A percentile compares a stretch with the other conserved stretches of the same genome.
These are phyloP conservation scores for Clitoria ternatea DNA, from an alignment of 306 rosid genomes.

Conservation along the genomic window DNA sequence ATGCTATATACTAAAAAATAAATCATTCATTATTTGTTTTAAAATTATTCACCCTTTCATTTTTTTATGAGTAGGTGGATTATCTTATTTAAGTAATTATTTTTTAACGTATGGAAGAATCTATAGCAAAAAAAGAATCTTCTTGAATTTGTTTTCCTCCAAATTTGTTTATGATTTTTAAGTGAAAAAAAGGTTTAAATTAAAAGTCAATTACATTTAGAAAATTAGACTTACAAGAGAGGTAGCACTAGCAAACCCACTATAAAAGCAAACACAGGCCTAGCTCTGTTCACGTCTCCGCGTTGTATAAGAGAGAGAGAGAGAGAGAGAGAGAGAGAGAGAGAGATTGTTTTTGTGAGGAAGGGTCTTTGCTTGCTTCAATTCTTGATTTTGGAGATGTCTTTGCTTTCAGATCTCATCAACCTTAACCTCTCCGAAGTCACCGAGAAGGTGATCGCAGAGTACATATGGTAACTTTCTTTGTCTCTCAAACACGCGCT, in stretches of 20 bases:
- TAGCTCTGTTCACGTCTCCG: neutral
- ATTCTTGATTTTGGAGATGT: conserved; percentile 22
- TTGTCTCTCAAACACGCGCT: neutral
- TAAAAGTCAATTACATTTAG: neutral
- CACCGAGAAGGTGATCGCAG: conserved; percentile 59
- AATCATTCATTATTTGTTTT: too few species aligned
- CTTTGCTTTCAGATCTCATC: conserved; percentile 57
- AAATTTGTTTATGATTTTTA: neutral
- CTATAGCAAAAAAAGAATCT: neutral
- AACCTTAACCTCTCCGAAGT: conserved; percentile 51
- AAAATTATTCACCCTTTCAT: too few species aligned
- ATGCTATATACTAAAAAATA: too few species aligned
- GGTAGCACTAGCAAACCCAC: neutral
- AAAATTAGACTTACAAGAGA: neutral
- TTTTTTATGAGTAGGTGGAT: too few species aligned
- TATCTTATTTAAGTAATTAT: neutral
- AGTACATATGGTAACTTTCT: conserved; percentile 50
- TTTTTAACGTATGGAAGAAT: neutral
- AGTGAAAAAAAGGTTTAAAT: too few species aligned
- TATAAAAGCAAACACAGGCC: neutral
- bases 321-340: neutral
- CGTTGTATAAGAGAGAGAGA: neutral
- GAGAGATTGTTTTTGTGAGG: neutral
- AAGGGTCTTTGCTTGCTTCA: neutral
- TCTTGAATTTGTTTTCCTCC: too few species aligned